phyloP scores from a whole-genome alignment of 2,329 filamentous ascomycete species.

The Aspergillus calidoustus region DNA sequence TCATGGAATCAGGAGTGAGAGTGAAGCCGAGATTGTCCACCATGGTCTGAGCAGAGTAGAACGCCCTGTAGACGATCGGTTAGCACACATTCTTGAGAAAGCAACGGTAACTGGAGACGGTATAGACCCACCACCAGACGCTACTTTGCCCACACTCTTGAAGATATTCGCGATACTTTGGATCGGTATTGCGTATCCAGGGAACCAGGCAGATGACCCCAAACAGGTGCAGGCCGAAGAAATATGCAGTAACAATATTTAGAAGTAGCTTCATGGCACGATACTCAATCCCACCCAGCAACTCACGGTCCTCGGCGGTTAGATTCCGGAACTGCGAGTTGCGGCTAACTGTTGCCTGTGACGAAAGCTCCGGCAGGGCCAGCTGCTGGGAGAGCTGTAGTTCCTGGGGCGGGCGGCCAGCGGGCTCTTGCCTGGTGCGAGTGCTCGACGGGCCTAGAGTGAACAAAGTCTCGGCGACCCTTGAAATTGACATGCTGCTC shows the following conservation, averaged over 20 bases:
- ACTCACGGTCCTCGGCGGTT: background rate
- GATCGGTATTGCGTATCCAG: background rate
- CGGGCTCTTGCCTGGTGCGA: no score
- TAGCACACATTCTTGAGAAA: no score
- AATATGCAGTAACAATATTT: conserved; percentile 38
- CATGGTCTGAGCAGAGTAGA: conserved; percentile 58
- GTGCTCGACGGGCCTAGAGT: no score
- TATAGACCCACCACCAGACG: conserved; percentile 55
- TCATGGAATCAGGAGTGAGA: conserved; percentile 60
- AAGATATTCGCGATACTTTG: background rate
- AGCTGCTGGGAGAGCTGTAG: conserved; percentile 5
- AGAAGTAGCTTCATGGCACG: conserved; percentile 34
- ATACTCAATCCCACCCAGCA: conserved; percentile 49
- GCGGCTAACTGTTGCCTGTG: background rate
- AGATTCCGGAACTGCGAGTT: background rate
- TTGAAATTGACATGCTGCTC: no score
- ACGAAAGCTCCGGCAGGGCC: conserved; percentile 23
- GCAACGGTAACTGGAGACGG: no score
- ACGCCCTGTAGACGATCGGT: conserved; percentile 51
- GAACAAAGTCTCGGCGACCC: no score
- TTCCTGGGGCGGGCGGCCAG: no score
- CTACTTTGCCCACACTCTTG: conserved; percentile 45
- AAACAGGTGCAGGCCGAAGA: conserved; percentile 41
- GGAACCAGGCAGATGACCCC: background rate
- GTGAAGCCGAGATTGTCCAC: conserved; percentile 60